Evolutionary conservation across 2,329 filamentous ascomycete genomes (phyloP).

Genomic region (Diaporthe aspalathi): DNA sequence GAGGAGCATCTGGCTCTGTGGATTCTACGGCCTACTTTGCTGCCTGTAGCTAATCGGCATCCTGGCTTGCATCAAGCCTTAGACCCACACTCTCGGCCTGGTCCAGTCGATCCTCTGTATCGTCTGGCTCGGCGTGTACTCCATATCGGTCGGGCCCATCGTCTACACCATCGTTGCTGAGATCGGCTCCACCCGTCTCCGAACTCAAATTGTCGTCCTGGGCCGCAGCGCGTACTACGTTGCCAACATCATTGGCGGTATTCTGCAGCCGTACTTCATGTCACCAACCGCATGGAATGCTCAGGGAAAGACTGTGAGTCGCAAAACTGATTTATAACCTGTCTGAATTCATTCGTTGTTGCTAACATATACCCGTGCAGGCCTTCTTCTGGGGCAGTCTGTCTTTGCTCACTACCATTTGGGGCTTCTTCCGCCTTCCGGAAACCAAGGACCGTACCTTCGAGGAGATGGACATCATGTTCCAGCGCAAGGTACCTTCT

Average conservation of each 20-base stretch:
- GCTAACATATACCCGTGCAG: constrained; percentile 39
- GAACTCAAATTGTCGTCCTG: constrained; percentile 60
- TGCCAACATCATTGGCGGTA: constrained; percentile 55
- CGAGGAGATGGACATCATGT: constrained; percentile 67
- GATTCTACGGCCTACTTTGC: constrained; percentile 52
- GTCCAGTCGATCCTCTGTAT: constrained; percentile 55
- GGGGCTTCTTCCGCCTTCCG: constrained; percentile 64
- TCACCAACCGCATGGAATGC: constrained; percentile 59
- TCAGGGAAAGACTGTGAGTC: constrained; percentile 55
- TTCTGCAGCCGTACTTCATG: constrained; percentile 56
- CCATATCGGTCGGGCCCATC: constrained; percentile 59
- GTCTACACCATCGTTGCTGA: constrained; percentile 58
- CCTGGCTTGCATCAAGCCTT: neutral
- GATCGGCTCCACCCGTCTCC: constrained; percentile 57
- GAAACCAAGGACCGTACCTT: constrained; percentile 66
- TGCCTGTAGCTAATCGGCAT: constrained; percentile 50
- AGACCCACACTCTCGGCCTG: constrained; percentile 50
- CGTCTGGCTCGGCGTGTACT: constrained; percentile 57
- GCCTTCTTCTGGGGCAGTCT: constrained; percentile 56
- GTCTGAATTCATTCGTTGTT: too few species aligned
- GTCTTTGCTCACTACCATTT: constrained; percentile 54
- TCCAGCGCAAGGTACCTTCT: constrained; percentile 58
- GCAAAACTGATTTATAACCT: too few species aligned
- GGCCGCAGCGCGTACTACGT: constrained; percentile 61
- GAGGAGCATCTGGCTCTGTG: constrained; percentile 55